These are phyloP conservation scores for Colletotrichum tabaci DNA, from an alignment of 2,329 filamentous ascomycete genomes.

Conservation along the genomic window DNA sequence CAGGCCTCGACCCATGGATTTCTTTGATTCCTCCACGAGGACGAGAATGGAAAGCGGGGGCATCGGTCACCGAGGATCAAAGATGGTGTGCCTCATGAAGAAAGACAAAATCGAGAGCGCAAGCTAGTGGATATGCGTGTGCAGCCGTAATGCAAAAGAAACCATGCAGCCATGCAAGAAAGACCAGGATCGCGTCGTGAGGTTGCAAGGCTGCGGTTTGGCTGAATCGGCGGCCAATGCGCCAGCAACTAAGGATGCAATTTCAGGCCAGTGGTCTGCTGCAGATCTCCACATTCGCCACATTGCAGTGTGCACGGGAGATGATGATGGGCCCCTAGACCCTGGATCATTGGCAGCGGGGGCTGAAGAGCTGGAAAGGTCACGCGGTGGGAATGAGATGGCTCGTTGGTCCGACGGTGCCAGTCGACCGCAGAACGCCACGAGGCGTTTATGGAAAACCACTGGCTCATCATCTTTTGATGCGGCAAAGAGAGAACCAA, in stretches of 20 bases:
- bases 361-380: conserved; percentile 15
- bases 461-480: neutral
- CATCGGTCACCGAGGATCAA: neutral
- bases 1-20: conserved; percentile 12
- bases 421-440: neutral
- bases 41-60: neutral
- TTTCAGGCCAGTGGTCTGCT: conserved; percentile 7
- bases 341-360: neutral
- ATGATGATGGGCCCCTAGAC: neutral
- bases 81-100: no score
- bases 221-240: conserved; percentile 7
- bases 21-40: conserved; percentile 17
- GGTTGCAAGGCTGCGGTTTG: conserved; percentile 4
- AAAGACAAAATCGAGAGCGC: neutral
- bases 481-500: no score
- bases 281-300: conserved; percentile 22
- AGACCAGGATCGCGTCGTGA: neutral
- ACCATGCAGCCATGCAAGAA: neutral
- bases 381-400: conserved; percentile 8
- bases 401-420: neutral
- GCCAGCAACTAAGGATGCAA: neutral
- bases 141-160: conserved; percentile 19
- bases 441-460: neutral
- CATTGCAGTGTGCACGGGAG: neutral
- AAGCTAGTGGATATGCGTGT: neutral